Base-by-base conservation (phyloP, 306 rosid species). In the Parietaria judaica region DNA sequence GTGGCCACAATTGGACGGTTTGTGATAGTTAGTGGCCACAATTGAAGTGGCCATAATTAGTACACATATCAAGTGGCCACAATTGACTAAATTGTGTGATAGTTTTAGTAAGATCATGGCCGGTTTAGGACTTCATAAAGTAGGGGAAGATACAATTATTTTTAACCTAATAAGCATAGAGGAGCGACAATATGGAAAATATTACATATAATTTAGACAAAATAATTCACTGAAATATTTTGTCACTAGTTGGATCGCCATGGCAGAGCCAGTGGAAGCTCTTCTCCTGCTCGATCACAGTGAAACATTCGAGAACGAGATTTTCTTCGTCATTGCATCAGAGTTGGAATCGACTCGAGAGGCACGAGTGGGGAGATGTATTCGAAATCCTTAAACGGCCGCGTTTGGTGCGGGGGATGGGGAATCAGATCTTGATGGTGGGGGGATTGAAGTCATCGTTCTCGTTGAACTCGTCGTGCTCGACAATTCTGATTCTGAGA, bases 231-330 rank as follows among this genome's bases (percentile, higher is more conserved):
- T n/a, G n/a, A n/a, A n/a, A n/a, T n/a, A n/a, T n/a, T n/a, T n/a
- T n/a, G n/a, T n/a, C n/a, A n/a, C n/a, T n/a, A n/a, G 83, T 91
- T n/a, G 97, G 96, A 14, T 87, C 97, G 15, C 95, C 92, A 0
- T 87, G 95, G 97, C 65, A 95, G 47, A 83, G 69, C 70, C 96
- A 87, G 58, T 91, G 96, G 97, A 91, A 87, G 82, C 70, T 91
- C 11, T 91, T 80, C 65, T 35, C 78, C 1, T 84, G 94, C 70
- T 55, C 79, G 5, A n/a, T 83, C 4, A 14, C 71, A 16, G 57
- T 55, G 45, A 43, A 70, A 3, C 45, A 74, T 55, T 48, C 14
- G 53, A n/a, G 45, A 8, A 41, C 7, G 0, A 3, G 57, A 3
- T 12, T 13, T 14, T 50, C 54, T 15, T 53, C 57, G 6, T 53